Evolutionary conservation across 1,139 yeast genomes (phyloP).

Genomic region (Geotrichum carabidarum): DNA sequence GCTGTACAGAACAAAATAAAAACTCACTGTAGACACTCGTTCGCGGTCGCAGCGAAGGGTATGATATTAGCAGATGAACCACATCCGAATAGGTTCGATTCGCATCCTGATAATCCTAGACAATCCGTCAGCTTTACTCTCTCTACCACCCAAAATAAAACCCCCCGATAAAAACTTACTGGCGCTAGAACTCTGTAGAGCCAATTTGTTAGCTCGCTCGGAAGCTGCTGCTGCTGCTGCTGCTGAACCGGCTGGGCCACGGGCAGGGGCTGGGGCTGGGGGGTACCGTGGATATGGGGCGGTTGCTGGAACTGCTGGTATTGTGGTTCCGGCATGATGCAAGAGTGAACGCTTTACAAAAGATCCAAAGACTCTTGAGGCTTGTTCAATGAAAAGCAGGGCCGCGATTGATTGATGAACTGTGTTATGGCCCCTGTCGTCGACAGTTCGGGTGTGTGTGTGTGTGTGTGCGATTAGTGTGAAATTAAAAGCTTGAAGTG

Average conservation of each 20-base stretch:
- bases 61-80: constrained; percentile 29
- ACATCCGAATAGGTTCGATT: constrained; percentile 13
- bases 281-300: background rate
- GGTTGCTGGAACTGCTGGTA: no score
- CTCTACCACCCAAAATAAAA: background rate
- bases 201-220: constrained; percentile 14
- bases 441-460: no score
- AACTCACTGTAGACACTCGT: constrained; percentile 58
- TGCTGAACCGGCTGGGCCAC: background rate
- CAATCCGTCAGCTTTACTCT: background rate
- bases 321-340: no score
- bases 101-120: constrained; percentile 14
- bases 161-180: constrained; percentile 7
- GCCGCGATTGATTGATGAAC: no score
- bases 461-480: no score
- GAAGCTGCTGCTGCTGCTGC: constrained; percentile 3
- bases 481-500: no score
- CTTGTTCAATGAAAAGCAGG: no score
- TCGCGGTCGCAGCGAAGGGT: constrained; percentile 55
- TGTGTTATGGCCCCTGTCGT: no score
- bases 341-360: no score
- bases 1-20: background rate
- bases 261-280: background rate
- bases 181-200: constrained; percentile 10
- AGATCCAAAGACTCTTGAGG: no score